Evolutionary conservation across 208 protist species (phyloP), one percentile per base, ranked within the genome.

Genomic region (Trypanosoma caninum): DNA sequence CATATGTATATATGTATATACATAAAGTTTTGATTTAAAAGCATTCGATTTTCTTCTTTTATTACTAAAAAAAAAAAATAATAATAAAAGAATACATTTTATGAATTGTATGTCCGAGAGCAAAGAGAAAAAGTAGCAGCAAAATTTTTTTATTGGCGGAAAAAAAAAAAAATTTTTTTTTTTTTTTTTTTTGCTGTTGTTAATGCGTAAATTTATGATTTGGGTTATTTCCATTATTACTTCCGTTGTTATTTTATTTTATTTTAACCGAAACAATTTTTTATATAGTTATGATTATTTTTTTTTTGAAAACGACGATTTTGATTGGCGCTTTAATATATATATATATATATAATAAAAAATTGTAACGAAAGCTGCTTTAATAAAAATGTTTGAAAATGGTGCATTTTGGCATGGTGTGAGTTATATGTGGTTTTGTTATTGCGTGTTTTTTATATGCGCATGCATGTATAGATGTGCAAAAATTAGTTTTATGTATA

Each of bases 401-500:
- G n/a, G n/a, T n/a, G n/a, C n/a, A n/a, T n/a, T n/a, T n/a, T n/a
- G n/a, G n/a, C n/a, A n/a, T n/a, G n/a, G n/a, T 31, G 2, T 28
- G 4, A 8, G 46, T 30, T 11, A 16, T 33, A 16, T 8, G 18
- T 51, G 22, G 8, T 31, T 51, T 31, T 14, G 1, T 20, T 46
- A 18, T 8, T 23, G 28, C 22, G n/a, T 22, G n/a, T 23, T 48
- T 4, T 48, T 48, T 30, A 30, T 48, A 48, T 48, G 23, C 7
- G 9, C 28, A 30, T 48, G 23, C 10, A 13, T 38, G 34, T 38
- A 14, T 38, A 38, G 34, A 38, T 38, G 34, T 38, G n/a, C n/a
- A n/a, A n/a, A n/a, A n/a, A n/a, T n/a, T n/a, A 22, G 3, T 50
- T 66, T 3, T 50, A 38, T 65, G 5, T 58, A 53, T 74, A 37